A percentile compares a stretch with the other conserved stretches of the same genome.
phyloP scores from a whole-genome alignment of 1,284 basidiomycete species.

The Pulchroboletus neoregius region DNA sequence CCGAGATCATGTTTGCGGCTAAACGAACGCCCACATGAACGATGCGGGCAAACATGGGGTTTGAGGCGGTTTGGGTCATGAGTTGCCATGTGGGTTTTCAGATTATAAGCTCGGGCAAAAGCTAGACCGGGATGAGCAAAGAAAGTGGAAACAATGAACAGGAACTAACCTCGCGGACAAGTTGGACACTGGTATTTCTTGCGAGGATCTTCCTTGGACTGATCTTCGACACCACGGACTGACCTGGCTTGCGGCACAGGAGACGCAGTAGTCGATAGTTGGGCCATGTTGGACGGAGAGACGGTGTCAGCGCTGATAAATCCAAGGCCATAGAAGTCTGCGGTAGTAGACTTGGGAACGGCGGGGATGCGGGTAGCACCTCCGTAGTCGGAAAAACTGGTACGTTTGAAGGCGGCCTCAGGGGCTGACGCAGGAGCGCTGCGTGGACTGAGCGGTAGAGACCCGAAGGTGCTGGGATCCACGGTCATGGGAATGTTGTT shows the following conservation, averaged over 20 bases:
- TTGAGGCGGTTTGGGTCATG: conserved; percentile 85
- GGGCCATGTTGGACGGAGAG: conserved; percentile 53
- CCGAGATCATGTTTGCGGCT: conserved; percentile 87
- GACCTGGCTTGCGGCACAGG: conserved; percentile 40
- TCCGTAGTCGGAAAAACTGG: conserved; percentile 63
- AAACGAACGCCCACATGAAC: conserved; percentile 79
- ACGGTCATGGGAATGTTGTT: conserved; percentile 40
- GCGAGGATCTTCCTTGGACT: conserved; percentile 56
- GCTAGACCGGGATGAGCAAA: conserved; percentile 39
- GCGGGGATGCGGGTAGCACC: conserved; percentile 43
- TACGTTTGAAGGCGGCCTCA: conserved; percentile 40
- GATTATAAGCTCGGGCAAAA: conserved; percentile 85
- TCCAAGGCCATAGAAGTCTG: conserved; percentile 53
- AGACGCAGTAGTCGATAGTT: conserved; percentile 43
- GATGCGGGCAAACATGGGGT: conserved; percentile 79
- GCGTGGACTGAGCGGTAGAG: conserved; percentile 57
- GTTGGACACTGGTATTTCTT: conserved; percentile 71
- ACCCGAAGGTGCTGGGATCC: conserved; percentile 53
- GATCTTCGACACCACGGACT: conserved; percentile 36
- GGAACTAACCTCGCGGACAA: conserved; percentile 61
- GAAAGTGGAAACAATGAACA: background rate
- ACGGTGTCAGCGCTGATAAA: conserved; percentile 40
- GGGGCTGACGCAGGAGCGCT: conserved; percentile 41
- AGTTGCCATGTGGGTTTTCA: conserved; percentile 88
- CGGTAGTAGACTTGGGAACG: conserved; percentile 41